Base-by-base conservation (phyloP, 1,284 basidiomycete genomes). In the Boletellus deceptivus region DNA sequence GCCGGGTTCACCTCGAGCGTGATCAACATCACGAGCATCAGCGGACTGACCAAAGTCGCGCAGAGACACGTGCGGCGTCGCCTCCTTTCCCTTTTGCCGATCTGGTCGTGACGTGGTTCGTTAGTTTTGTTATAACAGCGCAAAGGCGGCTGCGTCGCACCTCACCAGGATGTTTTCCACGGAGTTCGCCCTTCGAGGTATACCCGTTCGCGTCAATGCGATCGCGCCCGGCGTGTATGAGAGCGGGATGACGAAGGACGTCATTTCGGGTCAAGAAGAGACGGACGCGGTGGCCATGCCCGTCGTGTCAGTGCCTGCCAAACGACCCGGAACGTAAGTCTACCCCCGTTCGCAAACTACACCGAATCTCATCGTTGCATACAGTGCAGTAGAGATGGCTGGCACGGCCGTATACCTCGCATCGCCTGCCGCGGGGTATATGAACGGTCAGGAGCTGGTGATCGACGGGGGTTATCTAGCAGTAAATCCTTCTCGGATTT, bases 41-140 rank as follows among this genome's bases (percentile, higher is more conserved):
- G 84, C 51, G 88, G 86, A 3, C 49, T 83, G 34, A 75, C 78
- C 52, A 88, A 86, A 64, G 55, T 85, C 14, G 77, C 84, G 0
- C 89, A 91, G 64, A 76, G 83, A 56, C 89, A 91, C 60, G 89
- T 88, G 65, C 35, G 83, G 70, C 14, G 18, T 8, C 2, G 17
- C 42, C 24, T 38, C 16, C 3, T 27, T 42, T 14, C 16, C 33
- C 8, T n/a, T 3, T 31, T 33, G n/a, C 39, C 14, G n/a, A 27
- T 20, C 27, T 18, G 37, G 38, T 43, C 27, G 3, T 31, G 49
- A 50, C 24, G 24, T 18, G 10, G 35, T 43, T 34, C 7, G 22
- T 24, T 50, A 91, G 88, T 91, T 91, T 60, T 80, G 78, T 31
- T 90, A 91, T 67, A 90, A 90, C 66, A 84, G 83, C 55, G 73